A percentile compares a stretch with the other conserved stretches of the same genome.
Conservation (phyloP, 768 basidiomycete species). For the Xerocomellus chrysenteron region DNA sequence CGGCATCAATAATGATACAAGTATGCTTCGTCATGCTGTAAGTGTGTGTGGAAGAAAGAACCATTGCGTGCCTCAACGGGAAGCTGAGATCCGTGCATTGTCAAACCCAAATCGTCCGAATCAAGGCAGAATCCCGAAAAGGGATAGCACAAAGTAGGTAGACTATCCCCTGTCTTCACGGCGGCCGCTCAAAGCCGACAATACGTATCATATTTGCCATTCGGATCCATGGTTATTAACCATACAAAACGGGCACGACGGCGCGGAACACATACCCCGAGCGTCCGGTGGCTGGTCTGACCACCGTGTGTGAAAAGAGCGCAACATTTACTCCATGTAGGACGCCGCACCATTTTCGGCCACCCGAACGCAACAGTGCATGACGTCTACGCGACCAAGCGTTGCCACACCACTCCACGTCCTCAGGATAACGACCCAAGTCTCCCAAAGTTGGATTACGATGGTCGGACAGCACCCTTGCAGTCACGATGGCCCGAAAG, state of each 20-base stretch:
- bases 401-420: not conserved
- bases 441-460: not conserved
- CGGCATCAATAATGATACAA: not conserved
- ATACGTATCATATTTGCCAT: too few relatives aligned
- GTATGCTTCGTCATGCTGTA: not conserved
- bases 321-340: not conserved
- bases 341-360: not conserved
- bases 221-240: not conserved
- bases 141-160: not conserved
- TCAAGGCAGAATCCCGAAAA: not conserved
- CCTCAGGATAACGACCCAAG: not conserved
- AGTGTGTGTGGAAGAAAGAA: not conserved
- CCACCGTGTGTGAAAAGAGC: not conserved
- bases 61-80: too few relatives aligned
- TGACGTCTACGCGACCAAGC: not conserved
- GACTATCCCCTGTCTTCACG: not conserved
- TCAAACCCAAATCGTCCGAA: not conserved
- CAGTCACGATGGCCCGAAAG: not conserved
- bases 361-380: not conserved
- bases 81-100: not conserved
- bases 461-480: not conserved
- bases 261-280: not conserved
- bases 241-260: not conserved
- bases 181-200: not conserved
- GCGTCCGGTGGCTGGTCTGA: not conserved